phyloP scores from a whole-genome alignment of 192 early-diverging fungal species.

The Entomortierella lignicola region DNA sequence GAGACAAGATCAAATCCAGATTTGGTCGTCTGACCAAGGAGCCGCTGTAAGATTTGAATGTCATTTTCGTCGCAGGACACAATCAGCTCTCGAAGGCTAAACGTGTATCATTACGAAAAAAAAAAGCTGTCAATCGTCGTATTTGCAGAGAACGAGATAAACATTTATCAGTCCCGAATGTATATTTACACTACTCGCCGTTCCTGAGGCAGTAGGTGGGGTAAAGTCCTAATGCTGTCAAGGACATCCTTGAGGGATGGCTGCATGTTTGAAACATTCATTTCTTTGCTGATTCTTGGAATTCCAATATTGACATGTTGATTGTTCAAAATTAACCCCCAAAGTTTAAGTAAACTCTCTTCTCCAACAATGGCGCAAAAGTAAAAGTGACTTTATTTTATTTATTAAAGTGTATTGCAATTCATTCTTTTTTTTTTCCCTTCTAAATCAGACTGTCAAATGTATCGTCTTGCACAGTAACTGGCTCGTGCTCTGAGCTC shows the following conservation, averaged over 20 bases:
- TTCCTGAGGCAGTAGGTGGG: conserved; percentile 16
- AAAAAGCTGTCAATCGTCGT: too few species aligned
- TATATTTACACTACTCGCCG: conserved; percentile 37
- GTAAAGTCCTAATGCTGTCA: conserved; percentile 7
- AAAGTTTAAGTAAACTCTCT: too few species aligned
- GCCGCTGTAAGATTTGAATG: conserved; percentile 22
- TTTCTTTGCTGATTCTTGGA: background rate
- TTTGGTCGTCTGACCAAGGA: conserved; percentile 23
- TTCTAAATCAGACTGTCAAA: conserved; percentile 34
- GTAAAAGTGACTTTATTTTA: background rate
- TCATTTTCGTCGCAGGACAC: conserved; percentile 13
- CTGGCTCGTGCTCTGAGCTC: conserved; percentile 14
- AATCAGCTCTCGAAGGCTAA: conserved; percentile 27
- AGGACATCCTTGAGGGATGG: conserved; percentile 17
- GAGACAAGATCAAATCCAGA: conserved; percentile 40
- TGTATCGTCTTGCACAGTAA: conserved; percentile 17
- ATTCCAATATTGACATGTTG: background rate
- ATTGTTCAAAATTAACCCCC: too few species aligned
- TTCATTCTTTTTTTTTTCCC: background rate
- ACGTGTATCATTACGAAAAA: too few species aligned
- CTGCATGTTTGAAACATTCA: background rate
- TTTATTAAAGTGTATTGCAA: background rate
- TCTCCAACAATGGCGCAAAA: too few species aligned
- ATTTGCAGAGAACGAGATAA: too few species aligned
- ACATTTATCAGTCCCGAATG: too few species aligned